These are phyloP conservation scores for Boeremia exigua DNA, from an alignment of 2,329 filamentous ascomycete genomes.

Conservation along the genomic window DNA sequence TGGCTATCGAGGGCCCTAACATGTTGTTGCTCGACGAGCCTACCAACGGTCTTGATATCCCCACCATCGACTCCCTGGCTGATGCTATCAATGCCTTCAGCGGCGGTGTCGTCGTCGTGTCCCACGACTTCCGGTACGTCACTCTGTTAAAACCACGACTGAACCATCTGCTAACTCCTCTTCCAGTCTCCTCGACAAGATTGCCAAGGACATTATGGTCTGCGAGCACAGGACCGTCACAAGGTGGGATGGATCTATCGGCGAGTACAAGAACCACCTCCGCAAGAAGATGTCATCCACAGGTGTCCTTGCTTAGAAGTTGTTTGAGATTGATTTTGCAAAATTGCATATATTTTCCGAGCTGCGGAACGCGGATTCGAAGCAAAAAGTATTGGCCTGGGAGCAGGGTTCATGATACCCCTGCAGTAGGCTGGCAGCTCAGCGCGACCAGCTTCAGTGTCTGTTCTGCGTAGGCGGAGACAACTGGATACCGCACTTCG, in stretches of 20 bases:
- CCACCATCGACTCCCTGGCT: conserved; percentile 95
- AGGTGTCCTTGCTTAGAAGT: conserved; percentile 75
- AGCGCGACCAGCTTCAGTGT: conserved; percentile 43
- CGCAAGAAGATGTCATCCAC: conserved; percentile 97
- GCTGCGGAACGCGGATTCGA: conserved; percentile 31
- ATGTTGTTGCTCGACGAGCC: conserved; percentile 98
- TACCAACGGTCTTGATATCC: conserved; percentile 99
- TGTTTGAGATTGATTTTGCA: conserved; percentile 21
- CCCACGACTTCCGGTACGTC: conserved; percentile 95
- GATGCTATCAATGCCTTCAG: conserved; percentile 97
- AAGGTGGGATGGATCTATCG: conserved; percentile 86
- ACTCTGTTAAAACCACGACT: not conserved
- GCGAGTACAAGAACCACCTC: conserved; percentile 96
- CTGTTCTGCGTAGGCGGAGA: conserved; percentile 36
- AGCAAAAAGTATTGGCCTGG: conserved; percentile 41
- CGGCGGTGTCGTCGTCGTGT: conserved; percentile 96
- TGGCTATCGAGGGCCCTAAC: conserved; percentile 95
- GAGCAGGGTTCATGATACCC: conserved; percentile 39
- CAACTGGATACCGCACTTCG: conserved; percentile 44
- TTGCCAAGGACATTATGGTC: conserved; percentile 99
- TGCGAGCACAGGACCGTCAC: conserved; percentile 97
- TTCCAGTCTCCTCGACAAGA: conserved; percentile 91
- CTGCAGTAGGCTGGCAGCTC: conserved; percentile 44
- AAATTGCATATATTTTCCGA: conserved; percentile 37
- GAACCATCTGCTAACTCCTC: conserved; percentile 42